Percentiles rank a stretch among this genome's conserved stretches.
Evolutionary conservation across 139 green algal genomes (phyloP).

Genomic region (Microglena sp.): DNA sequence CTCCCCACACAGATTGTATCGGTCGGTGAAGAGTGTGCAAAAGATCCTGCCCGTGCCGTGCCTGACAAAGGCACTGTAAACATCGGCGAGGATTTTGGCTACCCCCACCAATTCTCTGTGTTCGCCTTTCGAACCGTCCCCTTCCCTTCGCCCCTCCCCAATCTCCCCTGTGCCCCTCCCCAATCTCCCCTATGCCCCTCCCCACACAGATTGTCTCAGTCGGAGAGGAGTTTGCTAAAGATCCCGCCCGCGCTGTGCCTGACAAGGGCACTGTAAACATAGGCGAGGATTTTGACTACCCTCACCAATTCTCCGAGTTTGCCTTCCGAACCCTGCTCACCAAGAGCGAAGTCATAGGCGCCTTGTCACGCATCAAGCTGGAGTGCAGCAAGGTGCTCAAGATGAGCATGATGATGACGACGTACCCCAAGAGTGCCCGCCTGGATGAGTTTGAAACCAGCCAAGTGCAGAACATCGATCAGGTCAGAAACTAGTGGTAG

Average conservation of each 20-base stretch:
- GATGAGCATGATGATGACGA: slow-evolving; percentile 56
- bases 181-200: no score
- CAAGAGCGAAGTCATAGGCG: slow-evolving; percentile 23
- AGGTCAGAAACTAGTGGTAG: no score
- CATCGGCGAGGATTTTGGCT: slow-evolving; percentile 38
- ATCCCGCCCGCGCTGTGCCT: no score
- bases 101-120: slow-evolving; percentile 58
- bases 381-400: slow-evolving; percentile 50
- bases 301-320: slow-evolving; percentile 65
- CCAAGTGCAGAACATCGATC: slow-evolving; percentile 36
- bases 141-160: no score
- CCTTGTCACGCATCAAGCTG: slow-evolving; percentile 6
- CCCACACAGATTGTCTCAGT: no score
- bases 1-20: no score
- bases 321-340: slow-evolving; percentile 68
- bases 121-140: no score
- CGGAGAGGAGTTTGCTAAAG: no score
- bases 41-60: no score
- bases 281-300: slow-evolving; percentile 45
- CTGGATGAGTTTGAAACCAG: slow-evolving; percentile 74
- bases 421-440: slow-evolving; percentile 54
- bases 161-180: no score
- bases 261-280: slow-evolving; percentile 13
- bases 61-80: slow-evolving; percentile 16
- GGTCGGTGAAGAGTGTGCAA: no score